A percentile compares a stretch with the other conserved stretches of the same genome.
phyloP scores from a whole-genome alignment of 805 yeast species.

The Nakazawaea peltata region DNA sequence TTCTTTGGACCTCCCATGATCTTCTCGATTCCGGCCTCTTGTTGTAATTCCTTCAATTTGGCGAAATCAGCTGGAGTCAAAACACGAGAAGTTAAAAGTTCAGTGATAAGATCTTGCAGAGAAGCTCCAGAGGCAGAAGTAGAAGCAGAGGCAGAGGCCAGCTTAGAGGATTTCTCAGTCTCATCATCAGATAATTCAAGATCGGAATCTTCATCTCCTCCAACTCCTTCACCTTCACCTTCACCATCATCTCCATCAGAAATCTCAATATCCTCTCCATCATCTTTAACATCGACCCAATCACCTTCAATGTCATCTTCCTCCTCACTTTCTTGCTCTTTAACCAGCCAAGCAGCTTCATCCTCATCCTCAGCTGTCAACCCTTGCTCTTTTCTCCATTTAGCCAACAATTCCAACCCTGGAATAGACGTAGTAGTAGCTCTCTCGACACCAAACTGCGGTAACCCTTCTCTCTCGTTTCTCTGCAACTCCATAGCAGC shows the following conservation, averaged over 20 bases:
- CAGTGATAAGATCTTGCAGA: slow-evolving; percentile 37
- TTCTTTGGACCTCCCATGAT: slow-evolving; percentile 35
- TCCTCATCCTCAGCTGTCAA: slow-evolving; percentile 47
- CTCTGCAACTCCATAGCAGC: slow-evolving; percentile 78
- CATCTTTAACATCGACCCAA: slow-evolving; percentile 87
- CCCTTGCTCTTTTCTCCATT: slow-evolving; percentile 69
- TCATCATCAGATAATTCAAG: slow-evolving; percentile 42
- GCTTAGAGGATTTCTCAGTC: slow-evolving; percentile 18
- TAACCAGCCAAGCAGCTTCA: slow-evolving; percentile 55
- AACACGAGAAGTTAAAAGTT: slow-evolving; percentile 64
- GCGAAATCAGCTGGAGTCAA: slow-evolving; percentile 98
- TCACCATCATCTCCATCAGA: slow-evolving; percentile 38
- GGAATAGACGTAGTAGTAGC: slow-evolving; percentile 66
- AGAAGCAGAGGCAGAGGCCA: not conserved
- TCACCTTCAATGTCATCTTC: slow-evolving; percentile 69
- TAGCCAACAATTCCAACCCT: slow-evolving; percentile 82
- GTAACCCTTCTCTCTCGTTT: slow-evolving; percentile 44
- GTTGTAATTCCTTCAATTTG: slow-evolving; percentile 79
- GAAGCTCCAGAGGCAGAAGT: slow-evolving; percentile 22
- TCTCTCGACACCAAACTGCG: slow-evolving; percentile 70
- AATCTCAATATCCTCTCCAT: slow-evolving; percentile 55
- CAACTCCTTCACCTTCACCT: slow-evolving; percentile 25
- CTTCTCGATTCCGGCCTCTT: slow-evolving; percentile 80
- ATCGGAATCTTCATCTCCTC: slow-evolving; percentile 34
- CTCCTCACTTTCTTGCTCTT: slow-evolving; percentile 45